Conservation (phyloP, 345 rosid genomes). For the Bruguiera gymnorhiza region DNA sequence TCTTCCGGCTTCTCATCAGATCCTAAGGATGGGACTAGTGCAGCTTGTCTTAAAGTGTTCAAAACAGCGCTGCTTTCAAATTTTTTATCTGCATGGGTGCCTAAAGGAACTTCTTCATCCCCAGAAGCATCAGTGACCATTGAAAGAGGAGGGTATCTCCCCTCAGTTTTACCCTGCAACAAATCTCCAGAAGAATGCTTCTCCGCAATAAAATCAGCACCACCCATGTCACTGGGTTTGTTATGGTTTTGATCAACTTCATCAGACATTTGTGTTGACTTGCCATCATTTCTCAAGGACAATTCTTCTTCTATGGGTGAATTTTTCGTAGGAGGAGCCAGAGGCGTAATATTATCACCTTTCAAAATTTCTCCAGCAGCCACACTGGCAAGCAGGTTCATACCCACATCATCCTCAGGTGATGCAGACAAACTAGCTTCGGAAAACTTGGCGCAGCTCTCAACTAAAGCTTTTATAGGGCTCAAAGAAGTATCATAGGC, state of each 20-base stretch:
- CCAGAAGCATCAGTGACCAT: neutral
- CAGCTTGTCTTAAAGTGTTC: neutral
- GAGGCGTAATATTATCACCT: conserved; percentile 51
- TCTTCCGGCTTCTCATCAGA: neutral
- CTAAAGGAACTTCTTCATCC: neutral
- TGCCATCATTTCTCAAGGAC: conserved; percentile 35
- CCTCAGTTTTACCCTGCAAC: neutral
- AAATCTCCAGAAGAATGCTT: conserved; percentile 9
- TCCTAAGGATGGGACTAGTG: neutral
- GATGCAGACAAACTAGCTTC: conserved; percentile 53
- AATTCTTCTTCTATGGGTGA: conserved; percentile 33
- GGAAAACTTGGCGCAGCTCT: conserved; percentile 74
- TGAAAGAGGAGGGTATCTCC: neutral
- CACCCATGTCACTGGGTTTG: conserved; percentile 27
- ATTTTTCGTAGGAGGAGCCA: conserved; percentile 44
- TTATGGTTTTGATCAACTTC: conserved; percentile 23
- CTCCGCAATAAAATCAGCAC: conserved; percentile 12
- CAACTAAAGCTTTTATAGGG: conserved; percentile 80
- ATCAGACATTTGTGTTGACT: conserved; percentile 26
- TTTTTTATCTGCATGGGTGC: neutral
- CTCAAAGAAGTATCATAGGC: conserved; percentile 54
- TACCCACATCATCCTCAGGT: conserved; percentile 78
- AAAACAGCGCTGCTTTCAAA: neutral
- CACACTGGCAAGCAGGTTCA: conserved; percentile 93
- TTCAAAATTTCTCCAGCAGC: conserved; percentile 86